phyloP scores from a whole-genome alignment of 75 land plant species.

The Larix kaempferi region DNA sequence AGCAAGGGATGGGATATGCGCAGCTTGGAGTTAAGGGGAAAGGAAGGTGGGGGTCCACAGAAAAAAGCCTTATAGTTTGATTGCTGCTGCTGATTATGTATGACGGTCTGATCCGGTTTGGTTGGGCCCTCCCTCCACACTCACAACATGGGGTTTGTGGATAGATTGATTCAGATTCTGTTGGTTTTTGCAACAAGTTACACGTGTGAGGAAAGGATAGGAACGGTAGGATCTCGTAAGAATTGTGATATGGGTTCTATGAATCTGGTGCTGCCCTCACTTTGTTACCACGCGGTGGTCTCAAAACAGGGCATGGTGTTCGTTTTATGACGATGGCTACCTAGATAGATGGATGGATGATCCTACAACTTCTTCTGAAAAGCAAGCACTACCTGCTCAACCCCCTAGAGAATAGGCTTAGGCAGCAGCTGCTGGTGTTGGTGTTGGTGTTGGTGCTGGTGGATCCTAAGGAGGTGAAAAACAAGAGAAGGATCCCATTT shows the following conservation, averaged over 20 bases:
- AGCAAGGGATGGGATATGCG: slow-evolving; percentile 3
- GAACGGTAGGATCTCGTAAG: slow-evolving; percentile 8
- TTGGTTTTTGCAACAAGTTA: slow-evolving; percentile 4
- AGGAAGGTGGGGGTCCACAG: not conserved
- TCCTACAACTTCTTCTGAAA: too few species aligned
- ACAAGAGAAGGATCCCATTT: not conserved
- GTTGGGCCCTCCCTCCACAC: slow-evolving; percentile 7
- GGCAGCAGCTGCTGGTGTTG: not conserved
- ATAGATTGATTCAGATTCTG: slow-evolving; percentile 9
- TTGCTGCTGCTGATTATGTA: not conserved
- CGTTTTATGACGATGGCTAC: too few species aligned
- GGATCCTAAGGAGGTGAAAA: not conserved
- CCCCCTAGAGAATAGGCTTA: too few species aligned
- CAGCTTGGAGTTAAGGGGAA: too few species aligned
- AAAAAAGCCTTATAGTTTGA: not conserved
- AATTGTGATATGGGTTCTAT: slow-evolving; percentile 7
- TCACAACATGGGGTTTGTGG: not conserved
- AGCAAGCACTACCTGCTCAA: too few species aligned
- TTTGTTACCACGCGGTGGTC: slow-evolving; percentile 10
- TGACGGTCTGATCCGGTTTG: not conserved
- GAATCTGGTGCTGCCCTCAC: slow-evolving; percentile 9
- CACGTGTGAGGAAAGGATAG: slow-evolving; percentile 9
- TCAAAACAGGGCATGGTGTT: not conserved
- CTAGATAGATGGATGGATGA: too few species aligned
- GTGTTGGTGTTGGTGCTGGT: slow-evolving; percentile 5